These are phyloP conservation scores for Herpotrichia juniperi DNA, from an alignment of 2,329 filamentous ascomycete genomes.

Conservation along the genomic window DNA sequence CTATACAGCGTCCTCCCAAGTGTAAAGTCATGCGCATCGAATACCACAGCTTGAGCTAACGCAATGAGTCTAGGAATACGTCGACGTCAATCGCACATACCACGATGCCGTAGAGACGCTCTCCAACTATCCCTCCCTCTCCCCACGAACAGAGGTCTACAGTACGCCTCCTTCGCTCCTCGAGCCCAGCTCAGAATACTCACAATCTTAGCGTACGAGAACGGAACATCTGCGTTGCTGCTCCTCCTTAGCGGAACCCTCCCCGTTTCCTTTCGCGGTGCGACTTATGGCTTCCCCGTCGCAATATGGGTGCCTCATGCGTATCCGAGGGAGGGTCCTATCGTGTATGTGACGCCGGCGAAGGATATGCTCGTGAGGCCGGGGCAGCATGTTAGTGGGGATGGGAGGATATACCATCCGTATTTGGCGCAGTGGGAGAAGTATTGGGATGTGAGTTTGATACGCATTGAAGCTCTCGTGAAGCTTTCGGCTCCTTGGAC, in stretches of 20 bases:
- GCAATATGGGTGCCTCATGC: conserved; percentile 91
- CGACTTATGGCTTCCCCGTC: conserved; percentile 87
- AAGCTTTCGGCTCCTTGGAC: not conserved
- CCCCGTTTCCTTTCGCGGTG: conserved; percentile 88
- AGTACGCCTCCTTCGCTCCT: conserved; percentile 62
- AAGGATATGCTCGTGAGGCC: conserved; percentile 88
- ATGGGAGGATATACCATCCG: conserved; percentile 93
- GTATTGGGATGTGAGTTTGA: conserved; percentile 81
- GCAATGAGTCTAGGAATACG: conserved; percentile 73
- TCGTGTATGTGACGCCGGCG: conserved; percentile 87
- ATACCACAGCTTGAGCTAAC: conserved; percentile 1
- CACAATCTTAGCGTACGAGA: conserved; percentile 74
- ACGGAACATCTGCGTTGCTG: conserved; percentile 84
- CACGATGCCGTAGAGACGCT: conserved; percentile 86
- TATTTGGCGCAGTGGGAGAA: conserved; percentile 89
- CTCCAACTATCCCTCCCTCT: conserved; percentile 77
- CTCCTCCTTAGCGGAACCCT: conserved; percentile 86
- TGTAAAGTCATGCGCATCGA: conserved; percentile 21
- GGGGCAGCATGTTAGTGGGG: conserved; percentile 92
- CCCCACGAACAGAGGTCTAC: conserved; percentile 91
- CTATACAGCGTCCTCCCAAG: conserved; percentile 84
- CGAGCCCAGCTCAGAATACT: conserved; percentile 11
- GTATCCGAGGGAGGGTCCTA: conserved; percentile 84
- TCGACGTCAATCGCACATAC: conserved; percentile 90
- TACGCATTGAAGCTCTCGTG: conserved; percentile 1